Percentiles rank a stretch among this genome's conserved stretches.
Conservation (phyloP, 306 rosid genomes). For the Vigna hirtella region DNA sequence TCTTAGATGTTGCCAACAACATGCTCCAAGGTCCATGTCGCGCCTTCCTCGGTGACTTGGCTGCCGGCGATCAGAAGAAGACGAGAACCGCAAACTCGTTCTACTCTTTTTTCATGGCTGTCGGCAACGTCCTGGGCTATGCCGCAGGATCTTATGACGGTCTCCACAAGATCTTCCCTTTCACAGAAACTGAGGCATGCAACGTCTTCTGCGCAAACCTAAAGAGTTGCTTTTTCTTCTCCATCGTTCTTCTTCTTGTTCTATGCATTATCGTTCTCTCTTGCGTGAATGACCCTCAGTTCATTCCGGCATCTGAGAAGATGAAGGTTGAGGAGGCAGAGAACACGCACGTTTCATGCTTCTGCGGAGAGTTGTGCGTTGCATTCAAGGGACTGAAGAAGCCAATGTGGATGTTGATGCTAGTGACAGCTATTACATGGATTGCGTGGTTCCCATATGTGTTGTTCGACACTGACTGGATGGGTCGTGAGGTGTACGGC, state of each 20-base stretch:
- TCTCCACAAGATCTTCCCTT: constrained; percentile 57
- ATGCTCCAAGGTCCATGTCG: constrained; percentile 78
- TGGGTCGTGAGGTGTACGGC: constrained; percentile 84
- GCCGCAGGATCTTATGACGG: constrained; percentile 59
- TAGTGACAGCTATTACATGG: constrained; percentile 76
- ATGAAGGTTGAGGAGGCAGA: rapidly evolving
- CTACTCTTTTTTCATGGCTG: constrained; percentile 79
- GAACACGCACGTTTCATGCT: constrained; percentile 1
- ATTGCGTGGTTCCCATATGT: constrained; percentile 80
- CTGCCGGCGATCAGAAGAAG: constrained; percentile 47
- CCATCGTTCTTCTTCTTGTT: constrained; percentile 38
- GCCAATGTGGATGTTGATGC: constrained; percentile 70
- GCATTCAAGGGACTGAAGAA: constrained; percentile 51
- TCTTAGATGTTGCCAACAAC: constrained; percentile 73
- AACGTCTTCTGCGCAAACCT: constrained; percentile 72
- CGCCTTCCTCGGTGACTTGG: constrained; percentile 63
- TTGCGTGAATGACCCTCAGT: constrained; percentile 39
- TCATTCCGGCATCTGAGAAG: no score
- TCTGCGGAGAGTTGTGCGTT: constrained; percentile 33
- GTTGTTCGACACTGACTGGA: constrained; percentile 82
- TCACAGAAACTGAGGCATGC: constrained; percentile 63
- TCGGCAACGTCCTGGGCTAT: constrained; percentile 69
- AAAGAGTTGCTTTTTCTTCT: constrained; percentile 69
- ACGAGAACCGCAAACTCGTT: constrained; percentile 48
- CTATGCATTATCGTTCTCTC: constrained; percentile 44